phyloP scores from a whole-genome alignment of 371 early-diverging fungal genomes.

The Rhizopus stolonifer region DNA sequence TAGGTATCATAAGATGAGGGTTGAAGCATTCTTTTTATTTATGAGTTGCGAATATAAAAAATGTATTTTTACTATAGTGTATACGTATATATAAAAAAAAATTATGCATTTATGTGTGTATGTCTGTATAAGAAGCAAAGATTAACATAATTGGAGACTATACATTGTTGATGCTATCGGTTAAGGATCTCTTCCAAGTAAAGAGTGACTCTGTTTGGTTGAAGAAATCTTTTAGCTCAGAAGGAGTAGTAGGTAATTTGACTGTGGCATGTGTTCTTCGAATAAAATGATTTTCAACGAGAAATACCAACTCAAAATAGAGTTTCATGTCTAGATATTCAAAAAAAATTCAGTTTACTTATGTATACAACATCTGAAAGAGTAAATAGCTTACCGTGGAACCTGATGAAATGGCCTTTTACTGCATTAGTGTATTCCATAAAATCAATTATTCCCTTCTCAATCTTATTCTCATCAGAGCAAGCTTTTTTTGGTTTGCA shows the following conservation, averaged over 20 bases:
- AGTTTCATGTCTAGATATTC: conserved; percentile 18
- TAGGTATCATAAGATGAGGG: conserved; percentile 15
- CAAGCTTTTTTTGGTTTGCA: conserved; percentile 10
- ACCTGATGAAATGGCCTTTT: conserved; percentile 21
- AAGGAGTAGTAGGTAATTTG: conserved; percentile 14
- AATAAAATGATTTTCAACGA: conserved; percentile 9
- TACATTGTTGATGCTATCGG: conserved; percentile 14
- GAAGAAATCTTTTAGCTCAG: conserved; percentile 14
- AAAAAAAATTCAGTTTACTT: conserved; percentile 19
- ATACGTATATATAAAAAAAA: conserved; percentile 6
- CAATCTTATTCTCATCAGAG: conserved; percentile 14
- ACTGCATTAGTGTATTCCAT: conserved; percentile 14
- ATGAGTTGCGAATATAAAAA: conserved; percentile 10
- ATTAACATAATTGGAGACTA: conserved; percentile 11
- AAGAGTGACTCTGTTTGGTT: conserved; percentile 15
- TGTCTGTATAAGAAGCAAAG: conserved; percentile 6
- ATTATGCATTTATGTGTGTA: neutral
- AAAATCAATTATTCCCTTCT: conserved; percentile 14
- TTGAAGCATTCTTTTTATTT: conserved; percentile 10
- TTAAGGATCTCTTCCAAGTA: conserved; percentile 19
- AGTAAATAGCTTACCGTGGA: conserved; percentile 16
- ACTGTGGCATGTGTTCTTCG: conserved; percentile 16
- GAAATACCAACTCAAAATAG: conserved; percentile 18
- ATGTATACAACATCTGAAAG: conserved; percentile 14
- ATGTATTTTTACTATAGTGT: conserved; percentile 14